phyloP scores from a whole-genome alignment of 768 basidiomycete species.

The Ramaria sp. region DNA sequence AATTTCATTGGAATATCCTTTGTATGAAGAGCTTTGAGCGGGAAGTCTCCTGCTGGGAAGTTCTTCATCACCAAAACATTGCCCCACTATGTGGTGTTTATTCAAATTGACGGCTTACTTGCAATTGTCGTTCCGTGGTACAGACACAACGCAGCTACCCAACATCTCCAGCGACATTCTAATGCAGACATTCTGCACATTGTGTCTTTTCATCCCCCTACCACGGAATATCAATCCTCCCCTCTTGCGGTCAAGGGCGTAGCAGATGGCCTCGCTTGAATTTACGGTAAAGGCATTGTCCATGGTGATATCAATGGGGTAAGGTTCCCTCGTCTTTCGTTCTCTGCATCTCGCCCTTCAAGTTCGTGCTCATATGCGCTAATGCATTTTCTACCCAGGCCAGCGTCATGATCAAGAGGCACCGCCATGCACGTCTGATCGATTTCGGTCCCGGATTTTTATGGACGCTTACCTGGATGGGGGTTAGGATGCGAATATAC shows the following conservation, averaged over 20 bases:
- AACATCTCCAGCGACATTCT: not conserved
- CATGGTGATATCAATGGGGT: slow-evolving; percentile 9
- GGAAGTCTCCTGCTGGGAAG: too few relatives aligned
- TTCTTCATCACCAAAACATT: too few relatives aligned
- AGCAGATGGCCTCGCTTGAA: not conserved
- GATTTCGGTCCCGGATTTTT: too few relatives aligned
- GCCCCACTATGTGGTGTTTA: too few relatives aligned
- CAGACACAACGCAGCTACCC: not conserved
- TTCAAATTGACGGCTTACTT: too few relatives aligned
- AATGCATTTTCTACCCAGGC: not conserved
- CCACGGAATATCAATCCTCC: too few relatives aligned
- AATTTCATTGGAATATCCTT: too few relatives aligned
- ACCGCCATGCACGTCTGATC: slow-evolving; percentile 1
- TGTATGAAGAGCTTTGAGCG: too few relatives aligned
- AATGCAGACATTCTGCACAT: not conserved
- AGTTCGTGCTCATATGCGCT: too few relatives aligned
- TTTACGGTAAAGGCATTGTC: slow-evolving; percentile 1
- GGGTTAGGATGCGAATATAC: too few relatives aligned
- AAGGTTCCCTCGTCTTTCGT: not conserved
- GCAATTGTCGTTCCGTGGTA: too few relatives aligned
- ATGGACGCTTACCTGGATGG: not conserved
- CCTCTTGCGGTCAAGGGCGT: not conserved
- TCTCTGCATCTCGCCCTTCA: too few relatives aligned
- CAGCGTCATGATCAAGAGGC: slow-evolving; percentile 7
- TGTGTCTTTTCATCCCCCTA: not conserved